Conservation (phyloP, 2,329 filamentous ascomycete genomes). For the Tolypocladium pustulatum region DNA sequence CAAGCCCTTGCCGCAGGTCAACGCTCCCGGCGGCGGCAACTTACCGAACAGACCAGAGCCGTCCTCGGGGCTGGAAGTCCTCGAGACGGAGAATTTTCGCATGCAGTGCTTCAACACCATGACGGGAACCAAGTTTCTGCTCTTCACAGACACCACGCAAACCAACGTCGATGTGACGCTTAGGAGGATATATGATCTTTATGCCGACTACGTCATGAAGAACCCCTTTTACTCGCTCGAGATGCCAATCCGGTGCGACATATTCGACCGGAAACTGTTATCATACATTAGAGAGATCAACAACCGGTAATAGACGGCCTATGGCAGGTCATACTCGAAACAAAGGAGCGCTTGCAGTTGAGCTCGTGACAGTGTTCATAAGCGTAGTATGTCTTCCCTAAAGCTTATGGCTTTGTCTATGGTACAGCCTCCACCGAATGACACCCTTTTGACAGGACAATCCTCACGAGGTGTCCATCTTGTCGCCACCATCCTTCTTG, state of each 20-base stretch:
- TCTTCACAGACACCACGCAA: slow-evolving; percentile 87
- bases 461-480: slow-evolving; percentile 74
- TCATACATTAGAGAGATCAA: slow-evolving; percentile 70
- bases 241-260: slow-evolving; percentile 93
- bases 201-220: slow-evolving; percentile 98
- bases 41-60: slow-evolving; percentile 45
- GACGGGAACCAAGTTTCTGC: slow-evolving; percentile 88
- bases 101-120: slow-evolving; percentile 93
- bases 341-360: neutral
- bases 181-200: slow-evolving; percentile 82
- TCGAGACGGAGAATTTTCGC: slow-evolving; percentile 90
- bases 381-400: neutral
- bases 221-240: slow-evolving; percentile 98
- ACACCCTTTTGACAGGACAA: neutral
- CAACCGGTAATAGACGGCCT: slow-evolving; percentile 33
- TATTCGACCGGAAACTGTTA: slow-evolving; percentile 78
- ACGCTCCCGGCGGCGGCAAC: slow-evolving; percentile 24
- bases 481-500: slow-evolving; percentile 51
- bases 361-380: neutral
- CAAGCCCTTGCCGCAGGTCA: slow-evolving; percentile 22
- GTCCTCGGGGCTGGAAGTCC: slow-evolving; percentile 74
- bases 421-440: slow-evolving; percentile 17
- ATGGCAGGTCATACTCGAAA: neutral
- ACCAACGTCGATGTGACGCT: slow-evolving; percentile 78
- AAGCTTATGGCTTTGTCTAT: slow-evolving; percentile 11